A percentile compares a stretch with the other conserved stretches of the same genome.
Evolutionary conservation across 768 basidiomycete genomes (phyloP).

Genomic region (Postia placenta): DNA sequence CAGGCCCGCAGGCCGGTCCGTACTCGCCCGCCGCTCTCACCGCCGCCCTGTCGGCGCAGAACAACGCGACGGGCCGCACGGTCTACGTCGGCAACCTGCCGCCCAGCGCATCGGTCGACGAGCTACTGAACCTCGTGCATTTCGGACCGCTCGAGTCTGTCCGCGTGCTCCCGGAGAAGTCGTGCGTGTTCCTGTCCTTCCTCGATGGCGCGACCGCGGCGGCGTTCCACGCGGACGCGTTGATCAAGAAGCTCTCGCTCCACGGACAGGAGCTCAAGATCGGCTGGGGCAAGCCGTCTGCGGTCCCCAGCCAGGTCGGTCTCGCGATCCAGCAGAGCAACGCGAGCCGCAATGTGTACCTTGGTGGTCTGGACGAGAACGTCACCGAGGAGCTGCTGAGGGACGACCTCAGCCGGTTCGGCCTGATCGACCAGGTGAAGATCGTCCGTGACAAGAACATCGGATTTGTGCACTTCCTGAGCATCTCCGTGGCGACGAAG

Average conservation of each 20-base stretch:
- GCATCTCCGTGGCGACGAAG: constrained; percentile 93
- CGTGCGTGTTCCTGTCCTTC: constrained; percentile 98
- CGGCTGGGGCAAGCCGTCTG: constrained; percentile 95
- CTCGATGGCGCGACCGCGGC: constrained; percentile 89
- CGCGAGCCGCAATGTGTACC: constrained; percentile 93
- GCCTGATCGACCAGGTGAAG: constrained; percentile 98
- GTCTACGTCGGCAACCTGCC: constrained; percentile 98
- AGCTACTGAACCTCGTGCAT: constrained; percentile 94
- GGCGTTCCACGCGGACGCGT: constrained; percentile 95
- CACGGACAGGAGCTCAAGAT: constrained; percentile 98
- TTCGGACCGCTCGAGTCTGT: constrained; percentile 96
- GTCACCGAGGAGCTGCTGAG: constrained; percentile 89
- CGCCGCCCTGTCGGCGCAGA: constrained; percentile 58
- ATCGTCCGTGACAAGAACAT: constrained; percentile 99
- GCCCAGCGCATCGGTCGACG: constrained; percentile 92
- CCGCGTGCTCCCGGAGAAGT: constrained; percentile 92
- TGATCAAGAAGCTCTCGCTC: constrained; percentile 86
- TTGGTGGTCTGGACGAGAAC: constrained; percentile 87
- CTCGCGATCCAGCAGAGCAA: constrained; percentile 88
- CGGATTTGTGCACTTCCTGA: constrained; percentile 97
- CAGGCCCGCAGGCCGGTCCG: constrained; percentile 55
- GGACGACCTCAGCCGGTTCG: constrained; percentile 89
- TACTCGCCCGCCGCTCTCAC: constrained; percentile 78
- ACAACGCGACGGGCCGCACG: constrained; percentile 69
- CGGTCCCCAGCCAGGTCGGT: constrained; percentile 80